Evolutionary conservation across 805 yeast species (phyloP), one percentile per base, ranked within the genome.

Genomic region (Lachancea mirantina): DNA sequence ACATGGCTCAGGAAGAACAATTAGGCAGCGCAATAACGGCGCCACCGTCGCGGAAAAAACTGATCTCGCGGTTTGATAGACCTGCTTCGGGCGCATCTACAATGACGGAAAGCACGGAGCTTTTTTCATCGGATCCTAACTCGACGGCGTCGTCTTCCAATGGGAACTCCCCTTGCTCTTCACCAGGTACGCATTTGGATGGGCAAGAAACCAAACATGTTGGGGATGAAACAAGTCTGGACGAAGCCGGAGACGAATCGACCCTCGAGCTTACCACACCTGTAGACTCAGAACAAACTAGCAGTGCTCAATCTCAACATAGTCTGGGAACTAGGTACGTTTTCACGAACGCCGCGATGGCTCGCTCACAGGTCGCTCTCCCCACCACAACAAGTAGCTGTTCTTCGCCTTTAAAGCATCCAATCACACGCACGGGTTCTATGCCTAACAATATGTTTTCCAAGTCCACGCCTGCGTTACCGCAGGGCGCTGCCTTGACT

Each of bases 11-110:
- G 14, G 41, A 27, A 23, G 32, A 28, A 14, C 34, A 23, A 11
- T 7, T 30, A 15, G 13, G 14, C 11, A 6, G 23, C n/a, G 8
- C 31, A 7, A 25, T 34, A 17, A 15, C 33, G 10, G 33, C 31
- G 11, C 36, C 35, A 14, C 59, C 59, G 10, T 54, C 57, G 19
- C 45, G 45, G 28, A 49, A 43, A 22, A 40, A 46, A 19, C 35
- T 45, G 22, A 24, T 40, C 10, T 24, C 32, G 1, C 47, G 33
- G 20, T 33, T 25, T 21, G 54, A 52, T 19, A 38, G 59, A 19
- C 59, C 59, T 2, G 42, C 51, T n/a, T 54, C 59, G 5, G 48
- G 52, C 24, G 57, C 51, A 23, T 54, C 59, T 5, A 54, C 52
- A 2, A 45, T 48, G 9, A 54, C 59, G 13, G 42, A 44, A 14